These are phyloP conservation scores for Viola pubescens DNA, from an alignment of 441 rosid species.

Conservation along the genomic window DNA sequence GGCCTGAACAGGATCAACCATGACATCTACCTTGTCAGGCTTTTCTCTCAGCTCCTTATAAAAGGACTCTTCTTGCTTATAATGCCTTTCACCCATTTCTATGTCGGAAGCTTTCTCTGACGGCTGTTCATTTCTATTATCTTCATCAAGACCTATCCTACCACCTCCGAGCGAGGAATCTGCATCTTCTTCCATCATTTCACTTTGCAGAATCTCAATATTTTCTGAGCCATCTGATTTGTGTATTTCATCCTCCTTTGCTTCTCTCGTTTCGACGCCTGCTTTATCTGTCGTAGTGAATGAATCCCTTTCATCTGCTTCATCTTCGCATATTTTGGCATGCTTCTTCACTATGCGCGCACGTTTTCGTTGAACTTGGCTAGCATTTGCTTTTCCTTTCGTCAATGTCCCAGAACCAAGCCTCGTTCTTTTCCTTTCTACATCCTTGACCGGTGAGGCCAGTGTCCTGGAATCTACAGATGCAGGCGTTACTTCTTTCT, in stretches of 20 bases:
- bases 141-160: background rate
- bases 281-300: slow-evolving; percentile 22
- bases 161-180: background rate
- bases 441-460: slow-evolving; percentile 24
- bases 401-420: slow-evolving; percentile 35
- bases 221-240: background rate
- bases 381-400: slow-evolving; percentile 29
- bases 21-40: slow-evolving; percentile 29
- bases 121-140: background rate
- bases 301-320: slow-evolving; percentile 41
- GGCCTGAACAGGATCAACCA: slow-evolving; percentile 70
- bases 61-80: background rate
- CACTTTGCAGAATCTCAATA: background rate
- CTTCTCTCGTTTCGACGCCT: slow-evolving; percentile 14
- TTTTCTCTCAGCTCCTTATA: slow-evolving; percentile 14
- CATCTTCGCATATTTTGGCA: slow-evolving; percentile 44
- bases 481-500: slow-evolving; percentile 10
- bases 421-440: slow-evolving; percentile 45
- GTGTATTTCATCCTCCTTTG: slow-evolving; percentile 4
- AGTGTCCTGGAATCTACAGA: slow-evolving; percentile 13
- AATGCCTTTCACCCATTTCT: background rate
- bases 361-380: slow-evolving; percentile 32
- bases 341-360: slow-evolving; percentile 42
- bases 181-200: background rate
- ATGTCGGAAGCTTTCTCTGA: background rate